Evolutionary conservation across 2,329 filamentous ascomycete genomes (phyloP).

Genomic region (Pseudogymnoascus sp.): DNA sequence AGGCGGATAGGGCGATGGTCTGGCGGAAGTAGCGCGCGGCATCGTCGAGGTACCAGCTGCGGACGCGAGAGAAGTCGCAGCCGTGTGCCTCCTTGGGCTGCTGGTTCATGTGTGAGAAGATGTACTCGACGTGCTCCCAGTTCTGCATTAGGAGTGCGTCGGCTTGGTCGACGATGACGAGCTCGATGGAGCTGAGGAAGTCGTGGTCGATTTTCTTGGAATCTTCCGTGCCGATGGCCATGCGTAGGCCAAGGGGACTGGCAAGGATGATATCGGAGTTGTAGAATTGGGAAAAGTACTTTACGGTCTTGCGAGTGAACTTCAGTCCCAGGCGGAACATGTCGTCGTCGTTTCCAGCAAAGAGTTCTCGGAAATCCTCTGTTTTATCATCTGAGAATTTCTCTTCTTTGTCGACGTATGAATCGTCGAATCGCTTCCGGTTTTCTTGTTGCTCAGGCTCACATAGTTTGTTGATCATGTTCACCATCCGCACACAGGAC

Average conservation of each 20-base stretch:
- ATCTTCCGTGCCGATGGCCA: slow-evolving; percentile 71
- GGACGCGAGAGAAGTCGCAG: slow-evolving; percentile 86
- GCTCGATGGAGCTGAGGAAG: slow-evolving; percentile 87
- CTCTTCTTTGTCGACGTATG: slow-evolving; percentile 62
- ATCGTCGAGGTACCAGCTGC: slow-evolving; percentile 87
- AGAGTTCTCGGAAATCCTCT: slow-evolving; percentile 80
- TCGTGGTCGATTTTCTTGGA: slow-evolving; percentile 69
- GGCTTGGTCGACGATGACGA: slow-evolving; percentile 83
- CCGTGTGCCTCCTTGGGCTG: slow-evolving; percentile 85
- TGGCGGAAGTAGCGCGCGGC: slow-evolving; percentile 75
- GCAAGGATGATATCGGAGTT: slow-evolving; percentile 91
- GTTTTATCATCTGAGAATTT: slow-evolving; percentile 67
- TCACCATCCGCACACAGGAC: slow-evolving; percentile 69
- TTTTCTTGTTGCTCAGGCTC: slow-evolving; percentile 90
- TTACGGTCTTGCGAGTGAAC: slow-evolving; percentile 91
- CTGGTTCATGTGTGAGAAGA: slow-evolving; percentile 84
- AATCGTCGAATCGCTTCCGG: slow-evolving; percentile 81
- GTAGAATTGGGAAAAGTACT: slow-evolving; percentile 93
- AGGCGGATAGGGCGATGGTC: slow-evolving; percentile 72
- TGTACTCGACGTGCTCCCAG: slow-evolving; percentile 90
- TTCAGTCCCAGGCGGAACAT: slow-evolving; percentile 96
- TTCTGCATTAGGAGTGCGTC: slow-evolving; percentile 96
- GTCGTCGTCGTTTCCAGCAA: slow-evolving; percentile 92
- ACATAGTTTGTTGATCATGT: slow-evolving; percentile 67
- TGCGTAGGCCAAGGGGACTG: slow-evolving; percentile 79